A percentile compares a stretch with the other conserved stretches of the same genome.
phyloP scores from a whole-genome alignment of 495 filamentous ascomycete species.

The Penicillium canariense region DNA sequence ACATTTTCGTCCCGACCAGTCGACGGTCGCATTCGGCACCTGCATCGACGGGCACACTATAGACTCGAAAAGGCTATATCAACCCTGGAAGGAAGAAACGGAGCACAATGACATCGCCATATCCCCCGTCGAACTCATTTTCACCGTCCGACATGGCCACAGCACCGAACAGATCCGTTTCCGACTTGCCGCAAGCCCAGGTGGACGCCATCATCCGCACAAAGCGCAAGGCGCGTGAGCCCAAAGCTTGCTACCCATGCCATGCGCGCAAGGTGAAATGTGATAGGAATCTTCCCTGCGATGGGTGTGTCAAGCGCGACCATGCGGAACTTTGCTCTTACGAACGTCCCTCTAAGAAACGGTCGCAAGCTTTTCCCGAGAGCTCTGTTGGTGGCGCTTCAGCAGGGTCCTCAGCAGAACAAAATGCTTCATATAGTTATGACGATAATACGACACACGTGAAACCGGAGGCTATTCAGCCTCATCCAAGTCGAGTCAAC shows the following conservation, averaged over 20 bases:
- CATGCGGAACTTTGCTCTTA: slow-evolving; percentile 71
- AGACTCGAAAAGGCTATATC: slow-evolving; percentile 5
- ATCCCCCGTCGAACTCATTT: slow-evolving; percentile 35
- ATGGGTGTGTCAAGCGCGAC: slow-evolving; percentile 71
- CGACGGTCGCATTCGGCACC: slow-evolving; percentile 3
- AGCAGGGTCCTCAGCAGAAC: slow-evolving; percentile 18
- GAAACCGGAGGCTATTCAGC: slow-evolving; percentile 28
- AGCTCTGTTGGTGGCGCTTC: slow-evolving; percentile 22
- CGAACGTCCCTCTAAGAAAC: slow-evolving; percentile 63
- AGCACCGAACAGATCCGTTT: slow-evolving; percentile 29
- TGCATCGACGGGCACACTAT: slow-evolving; percentile 10
- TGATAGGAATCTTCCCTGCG: slow-evolving; percentile 69
- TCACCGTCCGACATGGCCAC: slow-evolving; percentile 34
- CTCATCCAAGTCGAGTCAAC: slow-evolving; percentile 15
- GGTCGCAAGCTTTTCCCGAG: slow-evolving; percentile 35
- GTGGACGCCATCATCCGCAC: slow-evolving; percentile 51
- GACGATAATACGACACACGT: slow-evolving; percentile 23
- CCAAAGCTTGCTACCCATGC: slow-evolving; percentile 69
- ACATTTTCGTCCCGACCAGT: neutral
- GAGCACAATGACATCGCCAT: slow-evolving; percentile 39
- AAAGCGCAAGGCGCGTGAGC: slow-evolving; percentile 48
- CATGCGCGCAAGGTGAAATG: slow-evolving; percentile 74
- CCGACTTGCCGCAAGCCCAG: slow-evolving; percentile 46
- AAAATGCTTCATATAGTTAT: slow-evolving; percentile 19
- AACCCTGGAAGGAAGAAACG: neutral